Evolutionary conservation across 306 rosid genomes (phyloP).

Genomic region (Boehmeria nivea): DNA sequence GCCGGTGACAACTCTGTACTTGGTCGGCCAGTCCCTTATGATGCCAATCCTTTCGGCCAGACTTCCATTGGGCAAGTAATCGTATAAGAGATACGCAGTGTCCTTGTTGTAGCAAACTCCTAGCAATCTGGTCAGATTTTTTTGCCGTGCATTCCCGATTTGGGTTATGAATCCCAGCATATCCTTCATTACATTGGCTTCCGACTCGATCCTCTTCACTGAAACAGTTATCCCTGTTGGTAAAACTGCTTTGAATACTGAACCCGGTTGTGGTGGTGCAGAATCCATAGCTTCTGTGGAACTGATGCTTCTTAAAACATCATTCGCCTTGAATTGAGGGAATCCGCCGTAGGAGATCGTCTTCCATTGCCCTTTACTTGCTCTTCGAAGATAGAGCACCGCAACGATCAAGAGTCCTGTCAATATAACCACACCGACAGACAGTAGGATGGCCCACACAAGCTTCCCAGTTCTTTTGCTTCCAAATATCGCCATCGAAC

Average conservation of each 20-base stretch:
- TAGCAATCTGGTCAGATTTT: slow-evolving; percentile 57
- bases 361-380: slow-evolving; percentile 60
- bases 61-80: slow-evolving; percentile 71
- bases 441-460: slow-evolving; percentile 43
- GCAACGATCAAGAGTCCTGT: slow-evolving; percentile 42
- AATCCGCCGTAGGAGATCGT: slow-evolving; percentile 77
- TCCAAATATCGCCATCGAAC: slow-evolving; percentile 47
- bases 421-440: slow-evolving; percentile 44
- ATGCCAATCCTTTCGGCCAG: slow-evolving; percentile 62
- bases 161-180: slow-evolving; percentile 46
- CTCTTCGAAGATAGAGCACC: slow-evolving; percentile 38
- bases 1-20: slow-evolving; percentile 58
- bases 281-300: slow-evolving; percentile 41
- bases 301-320: slow-evolving; percentile 63
- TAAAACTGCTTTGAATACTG: slow-evolving; percentile 59
- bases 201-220: slow-evolving; percentile 74
- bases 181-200: slow-evolving; percentile 34
- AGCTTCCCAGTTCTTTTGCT: slow-evolving; percentile 51
- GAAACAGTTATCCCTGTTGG: slow-evolving; percentile 86
- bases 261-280: too few species aligned
- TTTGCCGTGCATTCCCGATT: slow-evolving; percentile 69
- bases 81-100: slow-evolving; percentile 67
- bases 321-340: slow-evolving; percentile 78
- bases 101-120: slow-evolving; percentile 77
- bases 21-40: slow-evolving; percentile 62